Evolutionary conservation across 2,329 filamentous ascomycete species (phyloP), one percentile per base, ranked within the genome.

Genomic region (Plectosphaerella sp.): DNA sequence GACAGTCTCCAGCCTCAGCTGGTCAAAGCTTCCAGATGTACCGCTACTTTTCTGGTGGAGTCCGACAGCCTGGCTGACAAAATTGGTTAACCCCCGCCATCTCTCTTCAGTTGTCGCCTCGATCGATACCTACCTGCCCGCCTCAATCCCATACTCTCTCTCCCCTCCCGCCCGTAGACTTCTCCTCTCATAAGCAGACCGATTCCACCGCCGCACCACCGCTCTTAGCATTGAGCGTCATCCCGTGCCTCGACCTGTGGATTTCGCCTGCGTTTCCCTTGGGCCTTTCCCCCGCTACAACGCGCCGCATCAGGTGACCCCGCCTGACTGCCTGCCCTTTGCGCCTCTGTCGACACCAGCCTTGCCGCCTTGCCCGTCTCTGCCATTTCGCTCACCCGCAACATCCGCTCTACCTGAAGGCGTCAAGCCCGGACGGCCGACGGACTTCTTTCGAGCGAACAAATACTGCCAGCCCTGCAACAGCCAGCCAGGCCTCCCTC

Each of bases 371-470:
- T 45, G 43, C 22, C 53, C 53, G 51, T 48, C 54, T 55, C 57
- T 54, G 52, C 42, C 58, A 57, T 52, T 52, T 58, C 55, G 58
- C 59, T 54, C 59, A 56, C 62, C 60, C 53, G 58, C 58, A 61
- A 58, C 61, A 58, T 61, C 61, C 57, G 55, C 57, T 57, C 58
- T 61, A 22, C 57, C 60, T 52, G 52, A 47, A 28, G 45, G 20
- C 45, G 10, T 52, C 45, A 50, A 49, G 54, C 46, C 47, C 48
- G 36, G 36, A 28, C 54, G 33, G 53, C 39, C 43, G 55, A 47
- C 54, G 58, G 22, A 33, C 28, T 33, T 33, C 28, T 9, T 33
- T 12, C 28, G 28, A 33, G 11, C 11, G 11, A 9, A 33, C 28
- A 33, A 33, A 33, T 3, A 4, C 28, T 12, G 28, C 8, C 28